Base-by-base conservation (phyloP, 768 basidiomycete genomes). In the Gymnopilus dilepis region DNA sequence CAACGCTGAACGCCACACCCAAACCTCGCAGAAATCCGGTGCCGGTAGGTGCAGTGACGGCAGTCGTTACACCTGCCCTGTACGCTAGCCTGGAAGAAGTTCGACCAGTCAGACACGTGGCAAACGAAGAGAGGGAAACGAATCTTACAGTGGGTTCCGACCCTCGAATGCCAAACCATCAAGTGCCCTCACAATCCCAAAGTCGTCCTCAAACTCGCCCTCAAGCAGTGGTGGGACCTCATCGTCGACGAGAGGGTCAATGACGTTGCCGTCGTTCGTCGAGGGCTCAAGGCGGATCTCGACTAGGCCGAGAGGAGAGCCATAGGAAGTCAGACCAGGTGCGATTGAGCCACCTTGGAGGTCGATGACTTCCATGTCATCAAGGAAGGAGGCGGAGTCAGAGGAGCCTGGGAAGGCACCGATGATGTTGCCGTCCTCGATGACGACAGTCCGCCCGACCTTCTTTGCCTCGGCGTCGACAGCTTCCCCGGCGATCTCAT, bases 31-130 rank as follows among this genome's bases (percentile, higher is more conserved):
- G 69, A 65, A 92, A 84, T 6, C 88, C 84, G 6, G 51, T 19
- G 2, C 84, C 79, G 6, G 74, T 69, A 0, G 93, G 94, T 0
- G 87, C 82, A 0, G 83, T 79, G 13, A 95, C 78, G 1, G 83
- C 90, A 1, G 80, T 82, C 2, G 91, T 92, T 2, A 95, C 89
- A 3, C 94, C 93, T 6, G 81, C 74, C 19, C 85, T 85, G 68
- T 92, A 91, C 0, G 93, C 91, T 40, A 91, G 69, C 31, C 92
- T 94, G 65, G 58, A 43, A 55, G 42, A 21, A 17, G 45, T 3
- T 12, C 3, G 58, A 64, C 42, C 51, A 17, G 54, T 51, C 11
- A 58, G 42, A 21, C 7, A n/a, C 19, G 13, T 9, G 5, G 19
- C 22, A 26, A 24, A 31, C 31, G 22, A 12, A 24, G 34, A 50